A percentile compares a stretch with the other conserved stretches of the same genome.
Evolutionary conservation across 75 land plant species (phyloP).

Genomic region (Pseudotsuga menziesii): DNA sequence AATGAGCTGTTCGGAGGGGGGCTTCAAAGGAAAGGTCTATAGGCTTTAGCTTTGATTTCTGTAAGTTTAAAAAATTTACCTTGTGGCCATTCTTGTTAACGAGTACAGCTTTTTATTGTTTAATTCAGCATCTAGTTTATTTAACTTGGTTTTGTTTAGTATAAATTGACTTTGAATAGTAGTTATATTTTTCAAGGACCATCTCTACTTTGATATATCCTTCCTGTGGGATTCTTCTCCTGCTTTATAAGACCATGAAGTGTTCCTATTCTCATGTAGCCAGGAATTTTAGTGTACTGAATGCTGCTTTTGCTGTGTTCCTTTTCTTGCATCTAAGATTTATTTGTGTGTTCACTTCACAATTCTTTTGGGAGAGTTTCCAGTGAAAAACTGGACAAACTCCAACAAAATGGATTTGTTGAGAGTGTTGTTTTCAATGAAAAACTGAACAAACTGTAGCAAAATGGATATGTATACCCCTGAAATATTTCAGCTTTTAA

Average conservation of each 20-base stretch:
- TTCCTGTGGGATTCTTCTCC: neutral
- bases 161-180: neutral
- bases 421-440: no score
- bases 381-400: no score
- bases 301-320: neutral
- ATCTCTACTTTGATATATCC: neutral
- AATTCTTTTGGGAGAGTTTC: no score
- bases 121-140: neutral
- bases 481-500: no score
- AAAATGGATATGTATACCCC: no score
- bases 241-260: neutral
- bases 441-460: no score
- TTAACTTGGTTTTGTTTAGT: neutral
- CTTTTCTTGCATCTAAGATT: neutral
- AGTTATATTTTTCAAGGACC: neutral
- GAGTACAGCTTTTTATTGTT: neutral
- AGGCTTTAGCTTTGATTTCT: neutral
- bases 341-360: neutral
- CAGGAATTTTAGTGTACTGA: neutral
- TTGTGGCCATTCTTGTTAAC: neutral
- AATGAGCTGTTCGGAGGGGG: neutral
- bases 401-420: no score
- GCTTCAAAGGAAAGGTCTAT: neutral
- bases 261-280: neutral
- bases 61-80: neutral